These are phyloP conservation scores for Erodium trifolium DNA, from an alignment of 441 rosid species.

Conservation along the genomic window DNA sequence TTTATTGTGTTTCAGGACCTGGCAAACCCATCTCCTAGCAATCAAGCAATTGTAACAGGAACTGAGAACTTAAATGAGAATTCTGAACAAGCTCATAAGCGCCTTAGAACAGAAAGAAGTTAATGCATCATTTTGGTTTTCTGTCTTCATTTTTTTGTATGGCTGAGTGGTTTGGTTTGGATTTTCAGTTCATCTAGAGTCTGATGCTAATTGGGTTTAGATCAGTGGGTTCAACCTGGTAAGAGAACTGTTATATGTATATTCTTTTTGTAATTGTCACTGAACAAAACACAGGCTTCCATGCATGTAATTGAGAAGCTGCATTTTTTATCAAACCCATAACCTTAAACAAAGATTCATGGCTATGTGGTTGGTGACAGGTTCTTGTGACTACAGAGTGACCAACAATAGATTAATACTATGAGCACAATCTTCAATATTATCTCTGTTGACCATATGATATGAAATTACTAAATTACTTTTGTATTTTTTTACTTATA, in stretches of 20 bases:
- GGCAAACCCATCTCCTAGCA: conserved; percentile 4
- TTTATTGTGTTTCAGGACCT: conserved; percentile 29
- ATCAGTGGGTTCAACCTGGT: conserved; percentile 22
- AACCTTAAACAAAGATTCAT: too few species aligned
- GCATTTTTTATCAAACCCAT: conserved; percentile 7
- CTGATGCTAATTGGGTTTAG: conserved; percentile 18
- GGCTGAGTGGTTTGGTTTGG: conserved; percentile 7
- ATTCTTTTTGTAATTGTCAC: conserved; percentile 16
- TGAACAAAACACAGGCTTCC: conserved; percentile 20
- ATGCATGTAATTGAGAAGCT: conserved; percentile 23
- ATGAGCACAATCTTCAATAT: too few species aligned
- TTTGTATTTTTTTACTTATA: too few species aligned
- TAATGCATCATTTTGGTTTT: conserved; percentile 20
- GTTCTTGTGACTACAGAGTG: too few species aligned
- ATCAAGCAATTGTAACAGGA: too few species aligned
- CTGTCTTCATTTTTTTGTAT: conserved; percentile 12
- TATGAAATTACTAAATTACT: too few species aligned
- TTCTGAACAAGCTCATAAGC: conserved; percentile 38
- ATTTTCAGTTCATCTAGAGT: conserved; percentile 15
- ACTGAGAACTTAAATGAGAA: conserved; percentile 23
- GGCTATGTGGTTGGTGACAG: too few species aligned
- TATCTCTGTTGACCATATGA: too few species aligned
- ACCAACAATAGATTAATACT: too few species aligned
- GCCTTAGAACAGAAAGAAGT: conserved; percentile 37
- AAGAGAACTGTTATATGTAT: conserved; percentile 12